Percentiles rank a stretch among this genome's conserved stretches.
phyloP scores from a whole-genome alignment of 805 yeast species.

The Candida sphagnicola region DNA sequence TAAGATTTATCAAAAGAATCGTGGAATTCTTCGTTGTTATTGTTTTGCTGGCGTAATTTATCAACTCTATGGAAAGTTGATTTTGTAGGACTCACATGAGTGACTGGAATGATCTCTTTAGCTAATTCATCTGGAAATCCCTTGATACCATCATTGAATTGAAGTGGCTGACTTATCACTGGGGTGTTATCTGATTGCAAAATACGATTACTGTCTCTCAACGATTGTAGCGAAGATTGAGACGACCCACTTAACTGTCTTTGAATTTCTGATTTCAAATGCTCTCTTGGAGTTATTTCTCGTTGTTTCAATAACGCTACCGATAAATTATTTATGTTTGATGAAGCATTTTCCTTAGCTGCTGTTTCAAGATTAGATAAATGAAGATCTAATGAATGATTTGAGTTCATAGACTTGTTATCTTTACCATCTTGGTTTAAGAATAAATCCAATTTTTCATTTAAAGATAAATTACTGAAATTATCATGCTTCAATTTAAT shows the following conservation, averaged over 20 bases:
- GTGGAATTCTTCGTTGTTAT: constrained; percentile 9
- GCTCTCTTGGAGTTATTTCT: constrained; percentile 30
- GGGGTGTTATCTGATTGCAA: constrained; percentile 16
- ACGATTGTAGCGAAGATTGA: constrained; percentile 37
- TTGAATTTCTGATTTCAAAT: constrained; percentile 23
- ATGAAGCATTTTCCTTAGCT: constrained; percentile 20
- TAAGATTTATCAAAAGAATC: constrained; percentile 33
- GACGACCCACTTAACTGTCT: constrained; percentile 33
- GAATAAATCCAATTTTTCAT: constrained; percentile 44
- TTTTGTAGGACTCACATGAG: constrained; percentile 6
- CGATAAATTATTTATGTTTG: constrained; percentile 34
- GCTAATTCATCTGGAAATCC: constrained; percentile 39
- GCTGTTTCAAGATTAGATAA: constrained; percentile 26
- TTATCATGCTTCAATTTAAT: constrained; percentile 20
- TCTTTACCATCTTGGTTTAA: constrained; percentile 15
- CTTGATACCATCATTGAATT: constrained; percentile 40
- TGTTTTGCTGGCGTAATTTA: constrained; percentile 3
- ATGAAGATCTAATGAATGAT: constrained; percentile 29
- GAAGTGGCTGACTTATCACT: constrained; percentile 21
- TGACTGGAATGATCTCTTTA: constrained; percentile 25
- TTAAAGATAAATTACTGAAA: constrained; percentile 31
- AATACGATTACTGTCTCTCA: constrained; percentile 24
- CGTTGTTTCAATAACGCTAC: constrained; percentile 17
- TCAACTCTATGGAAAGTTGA: constrained; percentile 7
- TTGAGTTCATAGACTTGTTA: not conserved